These are phyloP conservation scores for Saprolegnia diclina DNA, from an alignment of 352 stramenopile species.

Conservation along the genomic window DNA sequence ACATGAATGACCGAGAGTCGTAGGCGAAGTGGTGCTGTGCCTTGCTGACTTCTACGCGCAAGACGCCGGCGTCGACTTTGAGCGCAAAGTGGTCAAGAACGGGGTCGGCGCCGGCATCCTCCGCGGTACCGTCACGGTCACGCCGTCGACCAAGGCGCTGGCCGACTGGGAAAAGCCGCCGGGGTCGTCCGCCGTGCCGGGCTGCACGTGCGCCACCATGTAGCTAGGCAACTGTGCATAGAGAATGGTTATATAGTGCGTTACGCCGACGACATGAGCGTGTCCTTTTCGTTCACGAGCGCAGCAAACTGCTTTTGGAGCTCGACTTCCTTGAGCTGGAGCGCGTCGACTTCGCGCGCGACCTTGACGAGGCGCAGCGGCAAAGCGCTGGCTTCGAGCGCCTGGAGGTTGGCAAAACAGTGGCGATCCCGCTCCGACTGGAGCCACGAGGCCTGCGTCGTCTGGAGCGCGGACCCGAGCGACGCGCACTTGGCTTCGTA, in stretches of 20 bases:
- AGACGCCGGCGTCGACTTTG: constrained; percentile 39
- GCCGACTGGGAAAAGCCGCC: constrained; percentile 21
- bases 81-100: constrained; percentile 41
- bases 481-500: constrained; percentile 36
- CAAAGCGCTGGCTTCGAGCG: constrained; percentile 51
- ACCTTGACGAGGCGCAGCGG: constrained; percentile 55
- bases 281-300: constrained; percentile 35
- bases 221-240: too few species aligned
- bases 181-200: constrained; percentile 4
- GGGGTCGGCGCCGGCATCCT: constrained; percentile 50
- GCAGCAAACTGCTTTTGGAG: constrained; percentile 72
- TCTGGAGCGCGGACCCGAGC: constrained; percentile 36
- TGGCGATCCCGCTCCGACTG: constrained; percentile 57
- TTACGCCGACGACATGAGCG: background rate
- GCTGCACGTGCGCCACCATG: constrained; percentile 19
- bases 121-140: constrained; percentile 51
- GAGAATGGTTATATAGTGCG: too few species aligned
- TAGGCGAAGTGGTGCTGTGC: constrained; percentile 51
- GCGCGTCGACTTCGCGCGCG: constrained; percentile 66
- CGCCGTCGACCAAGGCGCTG: constrained; percentile 43
- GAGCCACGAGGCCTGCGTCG: constrained; percentile 40
- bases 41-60: constrained; percentile 47
- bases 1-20: background rate
- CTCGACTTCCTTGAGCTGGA: constrained; percentile 68
- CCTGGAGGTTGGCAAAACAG: constrained; percentile 56